Base-by-base conservation (phyloP, 352 stramenopile species). In the Phytophthora cryptogea region DNA sequence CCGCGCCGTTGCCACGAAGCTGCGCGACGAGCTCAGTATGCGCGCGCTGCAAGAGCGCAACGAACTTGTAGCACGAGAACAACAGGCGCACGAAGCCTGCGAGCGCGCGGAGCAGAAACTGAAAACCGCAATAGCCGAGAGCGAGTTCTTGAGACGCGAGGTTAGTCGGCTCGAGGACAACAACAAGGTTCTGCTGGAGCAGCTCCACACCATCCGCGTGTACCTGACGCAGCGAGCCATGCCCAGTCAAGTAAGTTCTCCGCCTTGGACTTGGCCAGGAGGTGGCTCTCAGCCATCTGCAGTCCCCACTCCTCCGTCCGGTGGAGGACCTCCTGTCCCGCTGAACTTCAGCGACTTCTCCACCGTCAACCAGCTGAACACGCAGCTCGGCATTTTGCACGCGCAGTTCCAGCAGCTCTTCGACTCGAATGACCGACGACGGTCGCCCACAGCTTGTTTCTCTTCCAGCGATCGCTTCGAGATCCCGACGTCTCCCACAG, bases 351-450 rank as follows among this genome's bases (percentile, higher is more conserved):
- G 46, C 40, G 70, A 79, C 32, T 68, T 64, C 23, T 64, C 70
- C 20, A 68, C 70, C 2, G 59, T 85, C 7, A 70, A 75, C 43
- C 75, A 85, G 26, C 50, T 83, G 1, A 79, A 83, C 42, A 61
- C 72, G 14, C 76, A 86, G 59, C 66, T 86, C 4, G 67, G 67
- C 10, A 59, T 86, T 26, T 71, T 86, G 13, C 76, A 86, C 48
- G 61, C 72, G 35, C 76, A 86, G 46, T 86, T 86, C 49, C 76
- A 86, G 57, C 72, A 86, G 56, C 67, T 86, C 26, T 86, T 86
- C 55, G 68, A 81, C 26, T 69, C 70, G 13, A 71, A 64, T n/a
- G 63, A 76, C 8, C 55, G 63, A 14, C 30, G 58, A 27, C 55
- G 43, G 8, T 32, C 35, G 7, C 37, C 36, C 16, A 58, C 27